Evolutionary conservation across 345 rosid species (phyloP), one percentile per base, ranked within the genome.

Genomic region (Lenwebbia sp.): DNA sequence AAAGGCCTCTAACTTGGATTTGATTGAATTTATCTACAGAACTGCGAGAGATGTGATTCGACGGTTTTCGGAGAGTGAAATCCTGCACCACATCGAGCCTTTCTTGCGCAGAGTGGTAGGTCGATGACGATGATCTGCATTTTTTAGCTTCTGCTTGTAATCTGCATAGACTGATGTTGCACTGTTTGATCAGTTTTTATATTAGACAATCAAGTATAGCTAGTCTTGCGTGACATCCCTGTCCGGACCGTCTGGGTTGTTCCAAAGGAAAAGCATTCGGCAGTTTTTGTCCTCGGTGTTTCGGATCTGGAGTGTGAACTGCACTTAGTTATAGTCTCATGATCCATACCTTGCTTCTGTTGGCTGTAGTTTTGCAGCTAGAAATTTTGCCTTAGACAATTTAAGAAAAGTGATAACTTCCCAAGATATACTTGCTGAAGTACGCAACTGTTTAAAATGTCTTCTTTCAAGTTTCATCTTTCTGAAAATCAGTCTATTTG

Each of bases 81-180:
- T 92, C 44, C 88, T 78, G 58, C 53, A 83, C 41, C 70, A 37
- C 47, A 84, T 96, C 84, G 96, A 95, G 90, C 94, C 94, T 50
- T 84, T 84, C 50, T 0, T 95, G 12, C 91, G 94, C 82, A 56
- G 28, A 87, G 87, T 87, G 88, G 99, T 96, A 56, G 50, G 87
- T 86, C 7, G 25, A n/a, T 33, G 44, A 44, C 15, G 10, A 65
- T 65, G 76, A 30, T 30, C 76, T 30, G 26, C 37, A 70, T 19
- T 25, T 40, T 44, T 50, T 7, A 47, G 30, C 40, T 33, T 56
- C 26, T 62, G 52, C 84, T 84, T 62, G 82, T 56, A 25, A 84
- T 25, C 49, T 50, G n/a, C 22, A 28, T 19, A 51, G 10, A n/a
- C 4, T 62, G 82, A 70, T 14, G 15, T 62, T 47, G 19, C 28